Evolutionary conservation across 352 stramenopile species (phyloP), one percentile per base, ranked within the genome.

Genomic region (Phytopythium aichiense): DNA sequence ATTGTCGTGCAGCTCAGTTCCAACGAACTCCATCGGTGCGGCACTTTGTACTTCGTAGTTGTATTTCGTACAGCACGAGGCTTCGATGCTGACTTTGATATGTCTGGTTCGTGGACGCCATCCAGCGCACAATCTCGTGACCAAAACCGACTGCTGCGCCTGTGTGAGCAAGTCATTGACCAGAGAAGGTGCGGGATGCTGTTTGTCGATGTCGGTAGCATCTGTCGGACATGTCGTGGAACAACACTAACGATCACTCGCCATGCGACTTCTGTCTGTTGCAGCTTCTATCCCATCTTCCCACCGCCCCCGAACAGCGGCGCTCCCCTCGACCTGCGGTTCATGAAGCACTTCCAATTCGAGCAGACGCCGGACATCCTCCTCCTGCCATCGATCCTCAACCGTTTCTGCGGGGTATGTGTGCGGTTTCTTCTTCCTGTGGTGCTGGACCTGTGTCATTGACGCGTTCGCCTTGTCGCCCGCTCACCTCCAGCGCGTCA

Each of bases 341-440:
- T 98, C 64, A 88, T 95, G 67, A 84, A 95, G 42, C 73, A 97
- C 58, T 98, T 92, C 64, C 74, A 91, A 63, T 93, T 99, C 54
- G 87, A 94, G 30, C 73, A 91, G 43, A 96, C 85, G 1, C 97
- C 97, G 0, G 97, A 99, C 73, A 75, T 99, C 23, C 71, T 99
- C 40, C 74, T 99, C 55, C 68, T 99, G 22, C 96, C 96, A 31
- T 98, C 95, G 6, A 97, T 96, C 58, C 77, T 99, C 37, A 93
- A 92, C 56, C 87, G 84, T 5, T 95, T 95, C 66, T 92, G 81
- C 73, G 87, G 87, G 45, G 87, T 95, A 81, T 61, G 84, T 86
- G 43, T 23, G 11, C 22, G 28, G 22, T 42, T 11, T 0, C 25
- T 52, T 52, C 38, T 30, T 51, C 40, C n/a, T 63, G 73, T 60